A percentile compares a stretch with the other conserved stretches of the same genome.
Evolutionary conservation across 1,139 yeast genomes (phyloP).

Genomic region (Starmera stellimalicola): DNA sequence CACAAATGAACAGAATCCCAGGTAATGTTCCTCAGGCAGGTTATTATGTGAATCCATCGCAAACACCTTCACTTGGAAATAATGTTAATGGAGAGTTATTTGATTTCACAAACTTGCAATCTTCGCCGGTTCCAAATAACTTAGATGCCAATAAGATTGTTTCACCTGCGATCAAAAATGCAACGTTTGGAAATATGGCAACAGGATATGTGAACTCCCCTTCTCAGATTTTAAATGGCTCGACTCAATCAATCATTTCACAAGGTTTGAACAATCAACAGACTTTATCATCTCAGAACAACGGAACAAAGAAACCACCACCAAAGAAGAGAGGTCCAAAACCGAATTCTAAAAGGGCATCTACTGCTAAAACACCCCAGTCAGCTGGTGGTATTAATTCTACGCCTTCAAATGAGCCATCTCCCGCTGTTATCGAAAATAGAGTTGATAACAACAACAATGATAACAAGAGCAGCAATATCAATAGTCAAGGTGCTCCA

Average conservation of each 20-base stretch:
- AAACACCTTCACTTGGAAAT: neutral
- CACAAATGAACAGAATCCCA: constrained; percentile 3
- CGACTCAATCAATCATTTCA: constrained; percentile 7
- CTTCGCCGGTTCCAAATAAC: constrained; percentile 6
- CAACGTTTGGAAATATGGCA: constrained; percentile 4
- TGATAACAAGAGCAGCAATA: too few species aligned
- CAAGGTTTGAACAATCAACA: constrained; percentile 12
- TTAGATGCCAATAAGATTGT: constrained; percentile 3
- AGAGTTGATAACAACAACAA: neutral
- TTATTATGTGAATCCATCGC: constrained; percentile 4
- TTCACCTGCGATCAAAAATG: constrained; percentile 14
- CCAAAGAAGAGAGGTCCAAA: constrained; percentile 12
- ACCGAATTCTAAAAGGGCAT: constrained; percentile 4
- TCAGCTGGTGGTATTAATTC: neutral
- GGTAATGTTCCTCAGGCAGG: constrained; percentile 5
- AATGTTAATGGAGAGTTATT: constrained; percentile 2
- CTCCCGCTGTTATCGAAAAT: neutral
- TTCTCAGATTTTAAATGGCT: neutral
- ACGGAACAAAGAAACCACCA: constrained; percentile 15
- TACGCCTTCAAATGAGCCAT: neutral
- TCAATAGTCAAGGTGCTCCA: constrained; percentile 1
- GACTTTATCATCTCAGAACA: neutral
- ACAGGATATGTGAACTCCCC: neutral
- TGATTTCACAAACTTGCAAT: constrained; percentile 3
- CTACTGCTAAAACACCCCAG: neutral